Evolutionary conservation across 352 stramenopile genomes (phyloP), one percentile per base, ranked within the genome.

Genomic region (Phytopythium vexans): DNA sequence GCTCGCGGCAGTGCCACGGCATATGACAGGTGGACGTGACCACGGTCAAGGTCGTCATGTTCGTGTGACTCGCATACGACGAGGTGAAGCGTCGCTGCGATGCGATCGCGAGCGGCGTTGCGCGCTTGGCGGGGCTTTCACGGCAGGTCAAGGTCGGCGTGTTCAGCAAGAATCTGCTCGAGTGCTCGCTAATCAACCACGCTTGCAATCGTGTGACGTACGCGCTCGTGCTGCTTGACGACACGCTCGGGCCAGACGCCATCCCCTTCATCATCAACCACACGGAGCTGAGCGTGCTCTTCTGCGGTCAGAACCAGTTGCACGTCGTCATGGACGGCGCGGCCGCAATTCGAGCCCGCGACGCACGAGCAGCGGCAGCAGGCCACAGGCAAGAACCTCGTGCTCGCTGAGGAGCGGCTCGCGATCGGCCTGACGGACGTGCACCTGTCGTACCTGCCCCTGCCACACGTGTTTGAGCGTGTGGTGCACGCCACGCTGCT

Each of bases 401-500:
- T 81, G 38, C 40, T 62, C 0, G 70, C 72, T 3, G 72, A 86
- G 34, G 76, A 71, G 0, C 75, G 76, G 0, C 40, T 51, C n/a
- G 55, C 70, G 5, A 65, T 56, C 0, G 94, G 98, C 69, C 62
- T 98, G 6, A 52, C 54, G 3, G 63, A 74, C 34, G 39, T 68
- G 32, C 67, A 98, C 56, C 66, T 98, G 34, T 96, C 84, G 8
- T 98, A 98, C 63, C 66, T 98, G 35, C 93, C 94, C 8, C 62
- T 98, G 21, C 86, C 92, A 4, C 95, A 98, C 64, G 93, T 97
- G 44, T 97, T 96, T 56, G 95, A 98, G 75, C 64, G 86, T 14
- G 66, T 70, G 16, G 70, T 84, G n/a, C 68, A 82, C 40, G 62
- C 60, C 4, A 66, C 56, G 8, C 54, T 64, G 44, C 77, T 97